Evolutionary conservation across 768 basidiomycete genomes (phyloP).

Genomic region (Amanita thiersii): DNA sequence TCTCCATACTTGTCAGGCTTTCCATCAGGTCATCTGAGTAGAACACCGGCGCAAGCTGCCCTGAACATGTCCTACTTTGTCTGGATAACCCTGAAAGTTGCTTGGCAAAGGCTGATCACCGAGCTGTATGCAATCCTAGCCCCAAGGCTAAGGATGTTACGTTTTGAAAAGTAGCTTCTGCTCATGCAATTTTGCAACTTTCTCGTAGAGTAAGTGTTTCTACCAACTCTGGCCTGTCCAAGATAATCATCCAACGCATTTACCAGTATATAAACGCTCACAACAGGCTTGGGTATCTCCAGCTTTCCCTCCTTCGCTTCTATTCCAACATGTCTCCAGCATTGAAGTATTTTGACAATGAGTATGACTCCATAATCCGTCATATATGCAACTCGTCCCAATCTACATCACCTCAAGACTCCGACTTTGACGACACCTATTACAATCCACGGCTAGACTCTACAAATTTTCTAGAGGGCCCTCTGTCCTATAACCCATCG

Average conservation of each 20-base stretch:
- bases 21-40: too few species aligned
- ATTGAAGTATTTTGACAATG: background rate
- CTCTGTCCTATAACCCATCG: constrained; percentile 58
- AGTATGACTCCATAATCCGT: background rate
- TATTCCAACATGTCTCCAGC: background rate
- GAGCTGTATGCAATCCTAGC: background rate
- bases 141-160: background rate
- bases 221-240: too few species aligned
- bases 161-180: too few species aligned
- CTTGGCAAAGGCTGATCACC: background rate
- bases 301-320: background rate
- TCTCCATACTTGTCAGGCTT: too few species aligned
- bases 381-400: background rate
- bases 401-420: background rate
- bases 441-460: constrained; percentile 66
- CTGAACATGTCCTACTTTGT: background rate
- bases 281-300: too few species aligned
- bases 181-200: too few species aligned
- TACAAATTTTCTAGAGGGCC: constrained; percentile 59
- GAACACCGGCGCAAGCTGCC: too few species aligned
- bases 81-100: background rate
- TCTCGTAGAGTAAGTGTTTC: too few species aligned
- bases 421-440: constrained; percentile 25
- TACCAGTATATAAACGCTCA: too few species aligned
- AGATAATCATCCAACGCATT: too few species aligned